Base-by-base conservation (phyloP, 495 filamentous ascomycete species). In the Trichoderma gamsii region DNA sequence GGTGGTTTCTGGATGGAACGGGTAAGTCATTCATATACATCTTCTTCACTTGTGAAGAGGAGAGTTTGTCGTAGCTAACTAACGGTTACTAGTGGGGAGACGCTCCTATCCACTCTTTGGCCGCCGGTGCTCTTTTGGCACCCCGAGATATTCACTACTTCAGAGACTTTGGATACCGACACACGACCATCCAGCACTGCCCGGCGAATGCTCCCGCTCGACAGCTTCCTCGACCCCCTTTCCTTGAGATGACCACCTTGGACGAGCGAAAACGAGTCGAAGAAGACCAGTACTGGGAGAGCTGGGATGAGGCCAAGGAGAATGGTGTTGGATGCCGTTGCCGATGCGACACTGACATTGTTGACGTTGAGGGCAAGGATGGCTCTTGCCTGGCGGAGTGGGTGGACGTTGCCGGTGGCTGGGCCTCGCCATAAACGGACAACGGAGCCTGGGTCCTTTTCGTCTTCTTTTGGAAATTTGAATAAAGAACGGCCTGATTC, bases 1-100 rank as follows among this genome's bases (percentile, higher is more conserved):
- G 95, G 95, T 68, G 95, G 95, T 61, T 99, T 99, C 78, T 99
- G 95, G 95, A 97, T 92, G 85, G 95, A 99, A 80, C 85, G 95
- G 79, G 94, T 97, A 86, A 44, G 16, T 41, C 49, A 6, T 16
- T 13, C 11, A 11, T 3, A 12, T n/a, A 35, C 4, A 29, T 29
- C 29, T 29, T 38, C 32, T n/a, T 21, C 3, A 41, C n/a, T 3
- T n/a, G n/a, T n/a, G n/a, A 41, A 7, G 8, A n/a, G 27, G 18
- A n/a, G n/a, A 41, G 43, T 41, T n/a, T 8, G 41, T 3, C 23
- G 29, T 35, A 8, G 23, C 59, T 12, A 21, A 32, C 64, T 65
- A 65, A 65, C 64, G 41, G 2, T 25, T 16, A 35, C 56, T 25
- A 97, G 92, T 99, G 95, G 95, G 95, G 95, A 79, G 95, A 99